Evolutionary conservation across 2,329 filamentous ascomycete species (phyloP), one percentile per base, ranked within the genome.

Genomic region (Diaporthe batatas): DNA sequence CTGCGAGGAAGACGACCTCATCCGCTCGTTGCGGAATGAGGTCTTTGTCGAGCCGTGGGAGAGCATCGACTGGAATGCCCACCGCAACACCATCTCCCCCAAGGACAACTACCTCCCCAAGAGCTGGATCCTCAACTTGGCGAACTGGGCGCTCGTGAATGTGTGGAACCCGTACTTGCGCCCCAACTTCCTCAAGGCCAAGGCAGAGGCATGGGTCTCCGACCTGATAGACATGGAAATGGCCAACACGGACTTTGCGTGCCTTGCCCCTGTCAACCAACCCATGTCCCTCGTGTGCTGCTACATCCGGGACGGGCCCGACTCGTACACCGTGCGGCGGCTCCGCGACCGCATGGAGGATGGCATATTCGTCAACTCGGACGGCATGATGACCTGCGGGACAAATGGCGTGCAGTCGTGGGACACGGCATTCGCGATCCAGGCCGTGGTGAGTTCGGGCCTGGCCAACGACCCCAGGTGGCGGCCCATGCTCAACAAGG

Each of bases 341-440:
- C 96, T 98, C 79, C 86, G 94, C 11, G 94, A 98, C 78, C 90
- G 94, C 4, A 82, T 98, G 16, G 88, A 94, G 55, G 96, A 99
- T 78, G 97, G 92, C 75, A 82, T 99, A 39, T 99, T 96, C 95
- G 87, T 99, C 65, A 98, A 97, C 75, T 82, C 91, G 44, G 95
- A 98, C 80, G 96, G 96, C 7, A 94, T 99, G 94, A 87, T 98
- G 62, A 92, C 92, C 83, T 98, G 98, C 78, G 96, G 96, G 49
- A 99, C 96, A 11, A 98, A 99, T 77, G 96, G 96, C n/a, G 95
- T 98, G 1, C 96, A 99, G 82, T 93, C 91, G 76, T 99, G 96
- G 96, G 96, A 99, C 80, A 99, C 96, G 0, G 89, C 95, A 0
- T 98, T 98, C 79, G 85, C 92, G 23, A 94, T 98, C 44, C 95